These are phyloP conservation scores for Emergomyces pasteurianus DNA, from an alignment of 2,329 filamentous ascomycete genomes.

Conservation along the genomic window DNA sequence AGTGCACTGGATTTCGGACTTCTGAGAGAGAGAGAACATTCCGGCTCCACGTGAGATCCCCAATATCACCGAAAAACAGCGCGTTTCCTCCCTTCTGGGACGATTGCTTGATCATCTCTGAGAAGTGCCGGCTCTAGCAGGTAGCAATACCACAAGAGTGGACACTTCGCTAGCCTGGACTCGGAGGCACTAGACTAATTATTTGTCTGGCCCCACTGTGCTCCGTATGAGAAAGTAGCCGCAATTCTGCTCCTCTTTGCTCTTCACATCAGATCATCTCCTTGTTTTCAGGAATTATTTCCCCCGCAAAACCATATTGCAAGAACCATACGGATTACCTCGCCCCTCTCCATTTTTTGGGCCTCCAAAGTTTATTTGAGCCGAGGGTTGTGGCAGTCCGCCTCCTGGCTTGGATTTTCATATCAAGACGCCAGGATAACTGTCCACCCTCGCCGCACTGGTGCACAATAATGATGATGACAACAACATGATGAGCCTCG, in stretches of 20 bases:
- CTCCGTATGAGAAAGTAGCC: background rate
- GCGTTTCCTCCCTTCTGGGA: background rate
- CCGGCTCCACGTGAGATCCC: background rate
- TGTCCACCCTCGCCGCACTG: no score
- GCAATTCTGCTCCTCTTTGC: background rate
- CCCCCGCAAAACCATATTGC: background rate
- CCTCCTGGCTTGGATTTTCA: background rate
- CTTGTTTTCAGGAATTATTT: no score
- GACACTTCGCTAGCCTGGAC: background rate
- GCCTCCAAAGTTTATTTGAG: background rate
- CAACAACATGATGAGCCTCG: background rate
- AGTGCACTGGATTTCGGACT: no score
- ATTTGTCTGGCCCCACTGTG: background rate
- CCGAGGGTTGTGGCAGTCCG: background rate
- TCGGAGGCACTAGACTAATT: background rate
- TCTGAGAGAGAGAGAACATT: no score
- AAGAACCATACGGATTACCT: background rate
- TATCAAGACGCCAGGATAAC: background rate
- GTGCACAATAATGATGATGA: background rate
- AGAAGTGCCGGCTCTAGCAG: background rate
- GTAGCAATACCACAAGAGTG: background rate
- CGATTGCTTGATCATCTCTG: background rate
- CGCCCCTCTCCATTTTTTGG: background rate
- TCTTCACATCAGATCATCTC: no score
- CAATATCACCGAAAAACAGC: background rate